These are phyloP conservation scores for Gastrodia elata DNA, from an alignment of 106 monocot genomes.

Conservation along the genomic window DNA sequence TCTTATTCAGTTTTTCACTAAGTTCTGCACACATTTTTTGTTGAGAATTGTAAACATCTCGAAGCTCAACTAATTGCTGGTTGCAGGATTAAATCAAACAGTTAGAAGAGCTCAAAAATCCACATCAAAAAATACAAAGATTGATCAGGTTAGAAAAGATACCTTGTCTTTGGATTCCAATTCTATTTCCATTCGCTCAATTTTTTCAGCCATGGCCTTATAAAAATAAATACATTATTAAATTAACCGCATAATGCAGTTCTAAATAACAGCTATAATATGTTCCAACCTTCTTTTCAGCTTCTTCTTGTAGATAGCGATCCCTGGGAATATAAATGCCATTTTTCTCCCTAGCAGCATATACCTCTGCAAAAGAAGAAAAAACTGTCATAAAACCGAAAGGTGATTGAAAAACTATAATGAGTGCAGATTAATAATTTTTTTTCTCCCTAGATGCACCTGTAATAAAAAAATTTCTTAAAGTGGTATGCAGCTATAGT, in stretches of 20 bases:
- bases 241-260: background rate
- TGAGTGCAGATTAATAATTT: no score
- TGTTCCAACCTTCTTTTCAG: conserved; percentile 70
- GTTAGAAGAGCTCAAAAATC: conserved; percentile 4
- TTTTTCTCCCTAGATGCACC: background rate
- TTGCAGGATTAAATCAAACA: conserved; percentile 12
- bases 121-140: background rate
- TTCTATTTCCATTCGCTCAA: conserved; percentile 71
- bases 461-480: background rate
- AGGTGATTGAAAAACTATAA: background rate
- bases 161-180: conserved; percentile 94
- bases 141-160: conserved; percentile 3
- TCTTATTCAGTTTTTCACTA: conserved; percentile 71
- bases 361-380: conserved; percentile 56
- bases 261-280: background rate
- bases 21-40: conserved; percentile 62
- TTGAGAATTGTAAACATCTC: conserved; percentile 88
- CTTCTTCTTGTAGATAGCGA: conserved; percentile 87
- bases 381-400: background rate
- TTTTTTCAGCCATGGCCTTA: conserved; percentile 89
- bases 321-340: conserved; percentile 92
- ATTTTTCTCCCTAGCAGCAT: conserved; percentile 98
- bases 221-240: background rate
- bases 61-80: conserved; percentile 81
- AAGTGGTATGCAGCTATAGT: background rate